Evolutionary conservation across 2,329 filamentous ascomycete genomes (phyloP).

Genomic region (Colletotrichum sp.): DNA sequence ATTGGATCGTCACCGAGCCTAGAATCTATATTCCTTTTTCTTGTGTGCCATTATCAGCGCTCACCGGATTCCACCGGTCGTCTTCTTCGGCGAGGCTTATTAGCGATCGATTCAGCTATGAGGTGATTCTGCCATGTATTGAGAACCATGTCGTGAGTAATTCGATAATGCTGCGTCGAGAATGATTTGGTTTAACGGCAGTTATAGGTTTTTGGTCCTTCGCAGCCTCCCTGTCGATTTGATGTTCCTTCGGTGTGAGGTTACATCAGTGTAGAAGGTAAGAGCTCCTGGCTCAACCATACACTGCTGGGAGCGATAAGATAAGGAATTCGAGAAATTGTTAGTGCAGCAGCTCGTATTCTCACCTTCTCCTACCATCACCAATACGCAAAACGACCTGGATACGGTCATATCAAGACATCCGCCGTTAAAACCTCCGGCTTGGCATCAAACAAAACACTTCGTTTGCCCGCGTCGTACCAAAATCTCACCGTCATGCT

Average conservation of each 20-base stretch:
- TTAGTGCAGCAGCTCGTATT: not conserved
- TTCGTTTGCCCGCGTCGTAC: not conserved
- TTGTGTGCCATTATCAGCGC: not conserved
- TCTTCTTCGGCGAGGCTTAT: not conserved
- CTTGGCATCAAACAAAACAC: not conserved
- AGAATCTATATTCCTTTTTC: not conserved
- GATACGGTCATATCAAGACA: not conserved
- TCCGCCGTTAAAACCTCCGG: not conserved
- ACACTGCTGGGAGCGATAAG: not conserved
- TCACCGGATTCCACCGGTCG: rapidly evolving
- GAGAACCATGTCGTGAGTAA: not conserved
- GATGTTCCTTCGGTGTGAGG: rapidly evolving
- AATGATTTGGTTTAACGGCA: not conserved
- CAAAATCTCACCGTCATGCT: not conserved
- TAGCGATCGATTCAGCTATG: rapidly evolving
- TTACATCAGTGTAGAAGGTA: not conserved
- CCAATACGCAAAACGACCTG: not conserved
- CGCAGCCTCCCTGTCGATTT: not conserved
- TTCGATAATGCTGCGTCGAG: not conserved
- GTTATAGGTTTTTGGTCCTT: not conserved
- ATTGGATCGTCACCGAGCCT: not conserved
- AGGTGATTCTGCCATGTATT: not conserved
- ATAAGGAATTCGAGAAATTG: not conserved
- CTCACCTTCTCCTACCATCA: not conserved
- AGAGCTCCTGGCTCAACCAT: not conserved